phyloP scores from a whole-genome alignment of 768 basidiomycete genomes.

The Pisolithus sp. region DNA sequence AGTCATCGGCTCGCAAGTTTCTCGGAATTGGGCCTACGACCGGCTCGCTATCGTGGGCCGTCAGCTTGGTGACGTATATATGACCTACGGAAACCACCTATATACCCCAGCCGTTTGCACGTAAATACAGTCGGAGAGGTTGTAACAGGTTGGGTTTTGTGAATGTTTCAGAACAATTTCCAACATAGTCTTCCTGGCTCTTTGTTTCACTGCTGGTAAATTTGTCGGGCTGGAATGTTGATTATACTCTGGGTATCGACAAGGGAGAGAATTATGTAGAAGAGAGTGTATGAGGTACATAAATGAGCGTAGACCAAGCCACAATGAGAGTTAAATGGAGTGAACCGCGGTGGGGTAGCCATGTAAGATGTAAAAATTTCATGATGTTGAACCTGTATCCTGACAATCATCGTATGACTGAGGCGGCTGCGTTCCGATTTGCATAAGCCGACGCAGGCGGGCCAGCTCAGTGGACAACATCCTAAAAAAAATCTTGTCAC shows the following conservation, averaged over 20 bases:
- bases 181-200: too few species aligned
- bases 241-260: slow-evolving; percentile 24
- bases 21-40: too few species aligned
- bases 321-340: slow-evolving; percentile 1
- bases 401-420: slow-evolving; percentile 10
- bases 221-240: background rate
- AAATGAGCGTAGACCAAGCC: slow-evolving; percentile 22
- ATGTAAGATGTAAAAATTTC: background rate
- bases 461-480: slow-evolving; percentile 57
- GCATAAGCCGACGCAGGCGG: slow-evolving; percentile 70
- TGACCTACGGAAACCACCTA: too few species aligned
- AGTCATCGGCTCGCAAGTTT: too few species aligned
- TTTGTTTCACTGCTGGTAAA: background rate
- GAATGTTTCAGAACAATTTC: too few species aligned
- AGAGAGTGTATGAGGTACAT: slow-evolving; percentile 29
- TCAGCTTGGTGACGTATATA: too few species aligned
- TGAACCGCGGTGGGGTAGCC: slow-evolving; percentile 6
- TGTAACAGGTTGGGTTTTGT: too few species aligned
- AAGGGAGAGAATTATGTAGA: slow-evolving; percentile 13
- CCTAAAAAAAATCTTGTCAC: slow-evolving; percentile 27
- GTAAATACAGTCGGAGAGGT: too few species aligned
- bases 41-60: too few species aligned
- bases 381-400: slow-evolving; percentile 11
- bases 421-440: slow-evolving; percentile 37
- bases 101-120: too few species aligned